These are phyloP conservation scores for Shiraia bambusicola DNA, from an alignment of 2,329 filamentous ascomycete species.

Conservation along the genomic window DNA sequence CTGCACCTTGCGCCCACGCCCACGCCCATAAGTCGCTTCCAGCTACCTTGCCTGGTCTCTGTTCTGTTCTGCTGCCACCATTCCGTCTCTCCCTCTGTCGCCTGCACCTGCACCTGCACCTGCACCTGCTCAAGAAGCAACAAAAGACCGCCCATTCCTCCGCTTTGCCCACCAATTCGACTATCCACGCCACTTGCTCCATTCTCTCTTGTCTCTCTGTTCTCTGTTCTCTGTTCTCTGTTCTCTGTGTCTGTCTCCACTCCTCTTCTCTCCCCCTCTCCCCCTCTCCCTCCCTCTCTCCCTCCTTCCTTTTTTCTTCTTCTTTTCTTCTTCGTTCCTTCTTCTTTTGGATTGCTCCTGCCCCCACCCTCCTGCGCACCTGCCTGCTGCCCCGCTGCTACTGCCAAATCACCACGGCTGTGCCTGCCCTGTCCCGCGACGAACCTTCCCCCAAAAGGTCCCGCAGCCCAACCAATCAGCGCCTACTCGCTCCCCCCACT, in stretches of 20 bases:
- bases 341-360: too few relatives aligned
- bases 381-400: neutral
- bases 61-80: slow-evolving; percentile 9
- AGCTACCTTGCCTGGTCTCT: slow-evolving; percentile 16
- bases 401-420: neutral
- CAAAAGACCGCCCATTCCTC: neutral
- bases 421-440: slow-evolving; percentile 1
- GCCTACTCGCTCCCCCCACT: slow-evolving; percentile 23
- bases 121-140: slow-evolving; percentile 1
- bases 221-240: too few relatives aligned
- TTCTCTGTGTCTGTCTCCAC: too few relatives aligned
- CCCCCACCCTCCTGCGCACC: too few relatives aligned
- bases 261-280: too few relatives aligned
- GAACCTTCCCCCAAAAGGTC: slow-evolving; percentile 10
- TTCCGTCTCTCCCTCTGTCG: slow-evolving; percentile 11
- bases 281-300: too few relatives aligned
- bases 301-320: too few relatives aligned
- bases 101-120: neutral
- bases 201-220: too few relatives aligned
- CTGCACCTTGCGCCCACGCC: too few relatives aligned
- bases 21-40: neutral
- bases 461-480: slow-evolving; percentile 30
- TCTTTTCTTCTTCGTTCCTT: neutral
- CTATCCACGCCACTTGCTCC: too few relatives aligned
- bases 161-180: too few relatives aligned